Evolutionary conservation across 306 rosid species (phyloP), one percentile per base, ranked within the genome.

Genomic region (Ormosia emarginata): DNA sequence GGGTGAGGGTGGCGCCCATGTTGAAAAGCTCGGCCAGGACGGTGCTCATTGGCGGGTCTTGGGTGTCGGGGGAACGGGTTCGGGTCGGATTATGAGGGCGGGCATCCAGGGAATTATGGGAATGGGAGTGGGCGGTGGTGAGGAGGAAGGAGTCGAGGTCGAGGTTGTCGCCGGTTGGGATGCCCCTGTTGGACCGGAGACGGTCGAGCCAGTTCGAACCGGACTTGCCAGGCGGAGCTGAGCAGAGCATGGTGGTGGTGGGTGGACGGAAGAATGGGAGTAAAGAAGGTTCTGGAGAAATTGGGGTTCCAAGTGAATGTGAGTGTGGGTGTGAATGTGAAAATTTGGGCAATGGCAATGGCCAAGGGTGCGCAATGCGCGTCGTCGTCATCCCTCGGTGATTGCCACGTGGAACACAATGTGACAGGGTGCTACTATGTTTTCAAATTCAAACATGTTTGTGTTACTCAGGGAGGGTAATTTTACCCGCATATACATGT

Each of bases 181-280:
- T 82, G 49, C 98, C 99, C 74, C 89, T 93, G 82, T 43, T 90
- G 82, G 94, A 92, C 14, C 98, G 94, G 77, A 95, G 98, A 2
- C 99, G 94, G 88, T 92, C 94, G 58, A 95, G 91, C 99, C 97
- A 95, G 78, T 85, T 91, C 0, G 90, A 84, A 59, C 86, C 85
- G 88, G 94, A 80, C 82, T 92, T 92, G 3, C 70, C 80, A 86
- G 88, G 80, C 5, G 88, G 94, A 10, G 73, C 77, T 4, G 97
- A 91, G 80, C 92, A 91, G 86, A 91, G 89, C 98, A 94, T 94
- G 1, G 24, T 24, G 24, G 24, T 24, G 24, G 89, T 55, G 5
- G 67, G 5, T 33, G 58, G 12, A 17, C 14, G 66, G 59, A 53
- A 18, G 77, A 64, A 24, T 24, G 24, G 24, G 24, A 24, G 0